These are phyloP conservation scores for Athelia psychrophila DNA, from an alignment of 1,284 basidiomycete species.

Conservation along the genomic window DNA sequence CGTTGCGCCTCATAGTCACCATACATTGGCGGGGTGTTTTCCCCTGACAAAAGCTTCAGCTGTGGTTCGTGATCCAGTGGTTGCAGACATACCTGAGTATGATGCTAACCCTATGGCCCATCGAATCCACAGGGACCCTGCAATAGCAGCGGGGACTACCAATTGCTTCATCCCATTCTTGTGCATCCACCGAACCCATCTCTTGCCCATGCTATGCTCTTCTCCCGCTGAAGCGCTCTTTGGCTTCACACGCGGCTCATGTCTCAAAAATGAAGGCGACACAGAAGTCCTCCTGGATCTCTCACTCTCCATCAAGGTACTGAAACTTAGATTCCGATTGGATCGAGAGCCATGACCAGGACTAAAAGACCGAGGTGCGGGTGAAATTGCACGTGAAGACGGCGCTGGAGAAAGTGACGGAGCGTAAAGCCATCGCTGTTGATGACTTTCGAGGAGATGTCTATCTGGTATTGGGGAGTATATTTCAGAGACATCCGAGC, in stretches of 20 bases:
- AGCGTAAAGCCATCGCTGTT: constrained; percentile 49
- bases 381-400: constrained; percentile 43
- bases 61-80: background rate
- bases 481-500: constrained; percentile 36
- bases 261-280: constrained; percentile 13
- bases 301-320: background rate
- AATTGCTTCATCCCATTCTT: constrained; percentile 56
- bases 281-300: background rate
- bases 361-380: constrained; percentile 19
- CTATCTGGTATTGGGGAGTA: constrained; percentile 55
- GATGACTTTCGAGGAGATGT: constrained; percentile 49
- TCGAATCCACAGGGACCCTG: constrained; percentile 56
- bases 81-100: constrained; percentile 70
- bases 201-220: constrained; percentile 36
- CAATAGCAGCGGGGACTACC: constrained; percentile 53
- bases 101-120: constrained; percentile 72
- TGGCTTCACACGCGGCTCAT: constrained; percentile 6
- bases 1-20: constrained; percentile 94
- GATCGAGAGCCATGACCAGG: background rate
- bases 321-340: background rate
- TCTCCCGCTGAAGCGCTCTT: constrained; percentile 2
- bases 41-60: constrained; percentile 41
- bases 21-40: constrained; percentile 74
- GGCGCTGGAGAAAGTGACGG: constrained; percentile 37
- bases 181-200: constrained; percentile 78